These are phyloP conservation scores for Angophora floribunda DNA, from an alignment of 345 rosid species.

Conservation along the genomic window DNA sequence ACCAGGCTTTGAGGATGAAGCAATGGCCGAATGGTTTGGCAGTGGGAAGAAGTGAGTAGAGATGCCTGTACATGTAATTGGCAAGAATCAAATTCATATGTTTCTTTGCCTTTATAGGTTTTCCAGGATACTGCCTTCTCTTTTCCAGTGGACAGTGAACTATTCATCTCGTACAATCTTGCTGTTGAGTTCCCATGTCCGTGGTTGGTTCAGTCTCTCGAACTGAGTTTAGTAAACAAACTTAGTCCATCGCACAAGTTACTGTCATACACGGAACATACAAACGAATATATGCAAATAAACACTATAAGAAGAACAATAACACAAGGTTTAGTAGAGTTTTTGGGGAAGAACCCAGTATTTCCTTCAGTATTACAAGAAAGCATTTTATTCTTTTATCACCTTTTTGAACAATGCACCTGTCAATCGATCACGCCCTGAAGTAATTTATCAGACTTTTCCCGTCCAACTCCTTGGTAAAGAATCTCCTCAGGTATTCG, in stretches of 20 bases:
- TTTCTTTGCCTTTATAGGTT: background rate
- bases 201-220: background rate
- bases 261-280: background rate
- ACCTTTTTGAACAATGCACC: background rate
- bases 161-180: background rate
- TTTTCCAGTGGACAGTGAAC: background rate
- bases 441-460: slow-evolving; percentile 23
- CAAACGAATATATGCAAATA: background rate
- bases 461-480: slow-evolving; percentile 33
- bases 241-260: background rate
- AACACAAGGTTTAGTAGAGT: background rate
- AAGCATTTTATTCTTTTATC: background rate
- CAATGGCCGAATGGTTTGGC: slow-evolving; percentile 68
- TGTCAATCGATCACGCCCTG: slow-evolving; percentile 5
- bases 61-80: background rate
- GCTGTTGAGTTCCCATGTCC: background rate
- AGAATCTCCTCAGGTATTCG: slow-evolving; percentile 24
- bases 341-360: background rate
- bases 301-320: background rate
- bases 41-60: background rate
- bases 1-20: slow-evolving; percentile 39
- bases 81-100: background rate
- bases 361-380: background rate
- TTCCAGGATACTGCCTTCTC: background rate
- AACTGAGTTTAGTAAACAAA: background rate